Evolutionary conservation across 2,329 filamentous ascomycete genomes (phyloP), one percentile per base, ranked within the genome.

Genomic region (Cladosporium velox): DNA sequence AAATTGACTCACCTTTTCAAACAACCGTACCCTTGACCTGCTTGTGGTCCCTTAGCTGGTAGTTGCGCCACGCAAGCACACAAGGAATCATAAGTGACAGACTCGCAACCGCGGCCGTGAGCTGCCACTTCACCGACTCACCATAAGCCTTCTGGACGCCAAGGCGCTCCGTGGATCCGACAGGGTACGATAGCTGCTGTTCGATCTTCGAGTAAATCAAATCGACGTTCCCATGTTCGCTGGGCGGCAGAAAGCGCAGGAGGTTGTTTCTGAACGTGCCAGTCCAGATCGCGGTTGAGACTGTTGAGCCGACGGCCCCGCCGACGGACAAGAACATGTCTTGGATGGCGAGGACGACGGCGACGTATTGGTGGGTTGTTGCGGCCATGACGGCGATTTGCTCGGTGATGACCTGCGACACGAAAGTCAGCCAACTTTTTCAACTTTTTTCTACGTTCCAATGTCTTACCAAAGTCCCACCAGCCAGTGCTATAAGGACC

Each of bases 361-460:
- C 70, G 32, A 74, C 68, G 64, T 73, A 69, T 44, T 73, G 70
- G 52, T 73, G 72, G 0, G 67, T 69, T 2, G 67, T 67, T 1
- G 84, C 85, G 1, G 86, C 84, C 78, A 89, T 86, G 63, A 85
- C 82, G 14, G 85, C 86, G 71, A 90, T 82, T 73, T 90, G 84
- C 54, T 86, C 82, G 59, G 82, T 82, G 59, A 89, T 85, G 66
- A 86, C 41, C 41, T 47, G 6, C 6, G 41, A 10, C 4, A 11
- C 21, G n/a, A 21, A 21, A 3, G n/a, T 47, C 41, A 44, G 38
- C 12, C 6, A n/a, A 8, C 5, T n/a, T 4, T 44, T 4, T 44
- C 38, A 44, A 14, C 8, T n/a, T 18, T n/a, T n/a, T 44, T 21
- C 0, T 4, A 4, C 18, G 12, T 24, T 24, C 41, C 14, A 7